Evolutionary conservation across 1,284 basidiomycete genomes (phyloP).

Genomic region (Rhodotorula sp.): DNA sequence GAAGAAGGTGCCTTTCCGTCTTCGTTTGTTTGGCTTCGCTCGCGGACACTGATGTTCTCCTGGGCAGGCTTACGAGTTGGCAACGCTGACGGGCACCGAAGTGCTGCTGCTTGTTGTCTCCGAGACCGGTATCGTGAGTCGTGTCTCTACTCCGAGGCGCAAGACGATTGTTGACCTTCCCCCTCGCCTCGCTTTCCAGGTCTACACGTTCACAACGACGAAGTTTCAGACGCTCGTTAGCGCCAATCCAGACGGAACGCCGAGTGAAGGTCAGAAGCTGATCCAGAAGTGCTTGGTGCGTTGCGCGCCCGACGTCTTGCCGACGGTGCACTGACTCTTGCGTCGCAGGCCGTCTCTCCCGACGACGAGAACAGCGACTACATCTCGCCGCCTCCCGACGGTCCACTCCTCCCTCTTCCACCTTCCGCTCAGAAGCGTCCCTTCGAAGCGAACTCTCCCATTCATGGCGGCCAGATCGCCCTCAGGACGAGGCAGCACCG

Average conservation of each 20-base stretch:
- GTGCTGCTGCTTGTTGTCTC: slow-evolving; percentile 95
- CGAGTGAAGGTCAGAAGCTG: slow-evolving; percentile 87
- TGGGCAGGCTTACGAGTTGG: slow-evolving; percentile 90
- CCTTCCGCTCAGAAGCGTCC: slow-evolving; percentile 38
- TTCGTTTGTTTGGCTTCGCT: slow-evolving; percentile 22
- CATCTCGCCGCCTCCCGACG: slow-evolving; percentile 40
- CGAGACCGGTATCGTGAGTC: slow-evolving; percentile 84
- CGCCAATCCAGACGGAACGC: slow-evolving; percentile 54
- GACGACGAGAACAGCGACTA: slow-evolving; percentile 28
- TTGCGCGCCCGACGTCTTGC: not conserved
- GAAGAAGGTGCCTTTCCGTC: slow-evolving; percentile 77
- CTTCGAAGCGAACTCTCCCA: slow-evolving; percentile 37
- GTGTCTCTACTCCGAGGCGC: slow-evolving; percentile 43
- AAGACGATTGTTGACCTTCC: no score
- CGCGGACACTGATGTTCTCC: not conserved
- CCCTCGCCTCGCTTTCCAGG: slow-evolving; percentile 10
- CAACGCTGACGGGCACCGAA: slow-evolving; percentile 95
- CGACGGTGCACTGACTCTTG: not conserved
- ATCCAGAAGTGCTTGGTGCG: slow-evolving; percentile 66
- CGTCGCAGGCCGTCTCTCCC: slow-evolving; percentile 30
- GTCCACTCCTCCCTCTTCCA: slow-evolving; percentile 35
- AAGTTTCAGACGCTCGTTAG: slow-evolving; percentile 96
- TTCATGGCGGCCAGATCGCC: slow-evolving; percentile 37
- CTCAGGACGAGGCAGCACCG: slow-evolving; percentile 40
- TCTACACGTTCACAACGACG: slow-evolving; percentile 72